Base-by-base conservation (phyloP, 768 basidiomycete genomes). In the Coprinopsis sp. region DNA sequence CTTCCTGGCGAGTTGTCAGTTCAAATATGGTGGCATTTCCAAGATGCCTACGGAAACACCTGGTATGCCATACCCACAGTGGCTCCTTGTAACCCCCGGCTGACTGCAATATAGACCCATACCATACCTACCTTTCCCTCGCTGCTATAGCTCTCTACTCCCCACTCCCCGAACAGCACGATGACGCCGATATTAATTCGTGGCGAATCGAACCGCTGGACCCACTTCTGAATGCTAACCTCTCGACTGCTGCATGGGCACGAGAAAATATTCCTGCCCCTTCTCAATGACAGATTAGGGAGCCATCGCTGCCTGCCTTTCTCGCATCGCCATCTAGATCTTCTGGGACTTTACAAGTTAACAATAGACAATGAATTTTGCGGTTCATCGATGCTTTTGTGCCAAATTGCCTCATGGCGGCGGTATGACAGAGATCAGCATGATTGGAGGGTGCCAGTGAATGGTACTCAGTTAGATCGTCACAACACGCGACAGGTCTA, bases 121-220 rank as follows among this genome's bases (percentile, higher is more conserved):
- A 91, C 58, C 95, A 99, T 57, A 96, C 94, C 0, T 98, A 97
- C 62, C 71, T 97, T 24, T 81, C 90, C 2, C 67, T 96, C 28
- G 93, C 95, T 0, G 84, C 89, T 0, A 57, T 94, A 16, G 73
- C 90, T 1, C 73, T 94, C 58, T 79, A 77, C 62, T 69, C 78
- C 25, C 75, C 77, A n/a, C 58, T 58, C 3, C 62, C 64, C 10
- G 64, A 58, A 10, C 64, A 59, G 30, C 62, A 58, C 25, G 31
- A 54, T 4, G 54, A 64, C 12, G 38, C 61, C 13, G 53, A 53
- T 37, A 67, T 77, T 21, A 27, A 37, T 1, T 34, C 41, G 3
- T 87, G 86, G 83, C 65, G 59, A 24, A 71, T 94, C 10, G 69
- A 72, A 22, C 61, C 67, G 1, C 61, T 94, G 18, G 81, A 94